Conservation (phyloP, 805 yeast genomes). For the Lachancea thermotolerans region DNA sequence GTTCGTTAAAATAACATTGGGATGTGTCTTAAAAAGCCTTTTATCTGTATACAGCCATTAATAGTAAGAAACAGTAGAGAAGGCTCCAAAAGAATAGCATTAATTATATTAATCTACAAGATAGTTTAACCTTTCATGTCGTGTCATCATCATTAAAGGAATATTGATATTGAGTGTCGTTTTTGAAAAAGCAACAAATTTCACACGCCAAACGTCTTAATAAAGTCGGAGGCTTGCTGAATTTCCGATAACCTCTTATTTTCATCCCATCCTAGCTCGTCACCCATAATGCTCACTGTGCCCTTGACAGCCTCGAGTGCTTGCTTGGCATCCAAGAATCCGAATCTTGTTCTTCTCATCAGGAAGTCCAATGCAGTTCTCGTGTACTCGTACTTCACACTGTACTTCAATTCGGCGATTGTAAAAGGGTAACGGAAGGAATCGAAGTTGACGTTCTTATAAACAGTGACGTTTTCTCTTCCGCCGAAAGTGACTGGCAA, state of each 20-base stretch:
- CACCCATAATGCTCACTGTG: conserved; percentile 79
- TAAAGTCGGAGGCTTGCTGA: conserved; percentile 46
- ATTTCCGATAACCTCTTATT: conserved; percentile 48
- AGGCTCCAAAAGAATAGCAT: too few species aligned
- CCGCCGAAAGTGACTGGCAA: conserved; percentile 60
- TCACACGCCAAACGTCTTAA: conserved; percentile 54
- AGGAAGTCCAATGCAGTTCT: conserved; percentile 85
- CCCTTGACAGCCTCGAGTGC: conserved; percentile 76
- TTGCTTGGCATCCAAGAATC: conserved; percentile 81
- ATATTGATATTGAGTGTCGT: neutral
- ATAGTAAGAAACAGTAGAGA: too few species aligned
- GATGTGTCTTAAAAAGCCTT: too few species aligned
- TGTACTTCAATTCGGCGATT: conserved; percentile 82
- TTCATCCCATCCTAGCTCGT: conserved; percentile 67
- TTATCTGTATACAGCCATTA: too few species aligned
- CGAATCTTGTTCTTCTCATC: conserved; percentile 88
- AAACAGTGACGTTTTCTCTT: conserved; percentile 26
- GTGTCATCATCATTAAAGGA: neutral
- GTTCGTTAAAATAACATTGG: too few species aligned
- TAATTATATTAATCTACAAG: too few species aligned
- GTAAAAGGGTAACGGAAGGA: conserved; percentile 77
- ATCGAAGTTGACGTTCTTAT: conserved; percentile 21
- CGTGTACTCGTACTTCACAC: conserved; percentile 74
- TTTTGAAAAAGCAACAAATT: neutral
- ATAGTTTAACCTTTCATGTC: too few species aligned